Conservation (phyloP, 2,329 filamentous ascomycete species). For the Aspergillus vadensis region DNA sequence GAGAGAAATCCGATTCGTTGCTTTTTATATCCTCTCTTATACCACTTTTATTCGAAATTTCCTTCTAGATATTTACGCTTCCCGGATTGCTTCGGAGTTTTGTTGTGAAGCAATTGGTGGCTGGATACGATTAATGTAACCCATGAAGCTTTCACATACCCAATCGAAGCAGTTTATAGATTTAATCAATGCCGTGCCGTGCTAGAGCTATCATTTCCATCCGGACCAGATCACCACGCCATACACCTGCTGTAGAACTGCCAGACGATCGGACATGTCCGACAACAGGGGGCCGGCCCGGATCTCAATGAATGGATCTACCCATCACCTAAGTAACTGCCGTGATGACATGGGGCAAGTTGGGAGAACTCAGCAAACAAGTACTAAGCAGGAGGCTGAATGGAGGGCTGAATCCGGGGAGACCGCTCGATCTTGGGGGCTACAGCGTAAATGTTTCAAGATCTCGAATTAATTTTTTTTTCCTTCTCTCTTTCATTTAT, state of each 20-base stretch:
- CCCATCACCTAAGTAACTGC: background rate
- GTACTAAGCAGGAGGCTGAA: background rate
- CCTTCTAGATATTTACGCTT: slow-evolving; percentile 18
- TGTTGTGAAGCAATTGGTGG: slow-evolving; percentile 27
- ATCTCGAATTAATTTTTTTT: background rate
- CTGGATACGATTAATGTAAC: slow-evolving; percentile 33
- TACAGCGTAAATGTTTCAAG: background rate
- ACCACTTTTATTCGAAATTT: slow-evolving; percentile 14
- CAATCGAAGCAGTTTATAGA: slow-evolving; percentile 15
- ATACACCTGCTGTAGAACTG: background rate
- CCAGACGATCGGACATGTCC: background rate
- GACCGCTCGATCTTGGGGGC: background rate
- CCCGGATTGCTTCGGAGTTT: slow-evolving; percentile 26
- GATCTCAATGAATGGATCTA: background rate
- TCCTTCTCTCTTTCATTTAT: slow-evolving; percentile 2
- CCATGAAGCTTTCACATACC: slow-evolving; percentile 25
- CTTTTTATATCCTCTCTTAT: slow-evolving; percentile 16
- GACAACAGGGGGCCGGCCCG: background rate
- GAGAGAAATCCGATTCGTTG: slow-evolving; percentile 26
- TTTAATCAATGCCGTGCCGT: background rate
- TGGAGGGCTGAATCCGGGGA: background rate
- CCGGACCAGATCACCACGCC: background rate
- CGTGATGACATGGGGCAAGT: background rate
- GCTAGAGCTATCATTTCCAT: background rate
- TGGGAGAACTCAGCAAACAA: background rate